phyloP scores from a whole-genome alignment of 108 stramenopile species.

The Mayamaea pseudoterrestris region DNA sequence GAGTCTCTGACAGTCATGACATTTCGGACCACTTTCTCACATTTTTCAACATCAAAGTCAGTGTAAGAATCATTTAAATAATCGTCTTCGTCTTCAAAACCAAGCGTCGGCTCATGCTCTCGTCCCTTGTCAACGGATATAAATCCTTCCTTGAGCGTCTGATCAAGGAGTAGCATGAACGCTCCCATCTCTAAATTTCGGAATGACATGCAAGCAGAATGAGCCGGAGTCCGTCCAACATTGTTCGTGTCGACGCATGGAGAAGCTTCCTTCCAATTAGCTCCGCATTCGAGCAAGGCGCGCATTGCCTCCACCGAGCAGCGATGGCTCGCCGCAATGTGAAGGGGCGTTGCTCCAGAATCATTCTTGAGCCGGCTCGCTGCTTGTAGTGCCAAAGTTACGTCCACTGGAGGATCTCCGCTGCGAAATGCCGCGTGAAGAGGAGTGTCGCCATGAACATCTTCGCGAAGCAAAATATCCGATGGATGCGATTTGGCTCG shows the following conservation, averaged over 20 bases:
- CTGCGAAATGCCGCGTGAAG: constrained; percentile 45
- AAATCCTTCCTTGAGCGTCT: constrained; percentile 10
- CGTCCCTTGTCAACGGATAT: background rate
- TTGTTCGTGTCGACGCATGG: constrained; percentile 9
- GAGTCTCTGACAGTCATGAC: constrained; percentile 21
- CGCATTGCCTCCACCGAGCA: constrained; percentile 15
- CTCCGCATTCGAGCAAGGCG: constrained; percentile 17
- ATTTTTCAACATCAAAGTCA: constrained; percentile 1
- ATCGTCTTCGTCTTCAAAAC: constrained; percentile 10
- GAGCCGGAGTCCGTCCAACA: constrained; percentile 25
- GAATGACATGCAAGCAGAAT: constrained; percentile 32
- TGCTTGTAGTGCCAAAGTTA: constrained; percentile 27
- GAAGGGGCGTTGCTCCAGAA: constrained; percentile 20
- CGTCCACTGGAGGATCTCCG: constrained; percentile 37
- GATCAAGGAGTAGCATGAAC: constrained; percentile 23
- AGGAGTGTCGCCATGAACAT: constrained; percentile 34
- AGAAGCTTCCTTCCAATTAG: background rate
- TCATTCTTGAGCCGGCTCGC: constrained; percentile 13
- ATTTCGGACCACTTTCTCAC: constrained; percentile 6
- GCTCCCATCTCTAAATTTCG: constrained; percentile 30
- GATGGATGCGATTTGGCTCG: constrained; percentile 19
- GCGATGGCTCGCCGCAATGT: constrained; percentile 23
- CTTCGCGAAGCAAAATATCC: constrained; percentile 24
- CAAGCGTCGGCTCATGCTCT: background rate
- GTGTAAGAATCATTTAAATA: background rate